Evolutionary conservation across 2,329 filamentous ascomycete genomes (phyloP).

Genomic region (Pseudogymnoascus sp.): DNA sequence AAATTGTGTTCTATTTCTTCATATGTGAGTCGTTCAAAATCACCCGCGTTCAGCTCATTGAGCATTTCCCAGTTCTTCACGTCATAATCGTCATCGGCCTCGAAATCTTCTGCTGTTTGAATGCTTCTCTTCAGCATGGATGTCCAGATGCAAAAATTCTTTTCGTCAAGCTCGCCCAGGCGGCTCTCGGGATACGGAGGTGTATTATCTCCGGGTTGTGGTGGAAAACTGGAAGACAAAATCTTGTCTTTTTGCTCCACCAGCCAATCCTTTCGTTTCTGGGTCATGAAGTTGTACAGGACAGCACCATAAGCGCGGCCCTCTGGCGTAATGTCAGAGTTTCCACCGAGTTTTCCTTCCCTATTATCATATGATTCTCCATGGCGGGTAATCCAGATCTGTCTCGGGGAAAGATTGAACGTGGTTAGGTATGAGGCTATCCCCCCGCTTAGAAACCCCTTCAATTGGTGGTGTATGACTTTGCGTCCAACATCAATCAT

Average conservation of each 20-base stretch:
- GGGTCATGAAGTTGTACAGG: constrained; percentile 74
- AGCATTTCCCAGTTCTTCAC: constrained; percentile 98
- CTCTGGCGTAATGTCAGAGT: constrained; percentile 74
- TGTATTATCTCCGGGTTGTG: constrained; percentile 80
- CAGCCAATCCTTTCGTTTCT: constrained; percentile 75
- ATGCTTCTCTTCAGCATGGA: constrained; percentile 90
- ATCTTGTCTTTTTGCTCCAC: constrained; percentile 72
- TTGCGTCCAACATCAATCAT: constrained; percentile 98
- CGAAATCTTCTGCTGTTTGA: constrained; percentile 81
- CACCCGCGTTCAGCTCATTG: constrained; percentile 88
- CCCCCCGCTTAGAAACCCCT: constrained; percentile 84
- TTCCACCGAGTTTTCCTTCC: constrained; percentile 80
- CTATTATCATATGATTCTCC: constrained; percentile 87
- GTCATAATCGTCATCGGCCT: constrained; percentile 86
- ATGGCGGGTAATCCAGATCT: constrained; percentile 97
- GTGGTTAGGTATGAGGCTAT: constrained; percentile 93
- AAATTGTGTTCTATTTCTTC: constrained; percentile 74
- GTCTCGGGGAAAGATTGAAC: constrained; percentile 89
- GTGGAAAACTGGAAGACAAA: constrained; percentile 75
- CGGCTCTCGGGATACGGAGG: constrained; percentile 82
- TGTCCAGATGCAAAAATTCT: constrained; percentile 97
- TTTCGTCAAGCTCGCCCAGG: constrained; percentile 59
- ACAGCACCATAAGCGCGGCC: constrained; percentile 72
- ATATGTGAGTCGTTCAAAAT: constrained; percentile 93
- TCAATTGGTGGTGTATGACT: constrained; percentile 80